phyloP scores from a whole-genome alignment of 352 stramenopile species.

The Globisporangium barbulae region DNA sequence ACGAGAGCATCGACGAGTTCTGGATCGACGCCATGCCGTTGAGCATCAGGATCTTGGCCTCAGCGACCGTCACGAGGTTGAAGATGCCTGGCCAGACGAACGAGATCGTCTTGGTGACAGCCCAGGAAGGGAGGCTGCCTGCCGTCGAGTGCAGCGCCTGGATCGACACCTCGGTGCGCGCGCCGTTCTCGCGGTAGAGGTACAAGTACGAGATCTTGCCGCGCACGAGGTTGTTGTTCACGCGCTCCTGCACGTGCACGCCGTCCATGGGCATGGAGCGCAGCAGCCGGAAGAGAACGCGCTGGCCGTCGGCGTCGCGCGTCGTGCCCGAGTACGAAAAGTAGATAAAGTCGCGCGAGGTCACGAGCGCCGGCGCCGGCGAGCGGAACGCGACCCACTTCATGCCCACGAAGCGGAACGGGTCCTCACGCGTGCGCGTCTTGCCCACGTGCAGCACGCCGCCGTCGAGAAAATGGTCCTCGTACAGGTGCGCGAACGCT shows the following conservation, averaged over 20 bases:
- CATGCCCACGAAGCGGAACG: constrained; percentile 44
- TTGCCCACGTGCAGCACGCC: constrained; percentile 38
- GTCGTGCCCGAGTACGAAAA: constrained; percentile 36
- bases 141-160: constrained; percentile 35
- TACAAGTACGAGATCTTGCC: constrained; percentile 40
- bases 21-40: constrained; percentile 23
- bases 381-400: constrained; percentile 44
- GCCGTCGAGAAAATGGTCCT: constrained; percentile 43
- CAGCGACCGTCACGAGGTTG: constrained; percentile 32
- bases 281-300: constrained; percentile 33
- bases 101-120: constrained; percentile 37
- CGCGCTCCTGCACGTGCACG: constrained; percentile 24
- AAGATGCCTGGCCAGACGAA: constrained; percentile 32
- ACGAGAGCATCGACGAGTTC: not conserved
- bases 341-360: constrained; percentile 41
- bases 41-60: constrained; percentile 27
- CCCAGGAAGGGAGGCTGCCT: constrained; percentile 30
- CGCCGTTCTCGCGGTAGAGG: constrained; percentile 33
- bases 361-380: constrained; percentile 29
- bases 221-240: constrained; percentile 29
- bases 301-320: constrained; percentile 31
- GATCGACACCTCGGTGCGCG: constrained; percentile 27
- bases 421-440: constrained; percentile 30
- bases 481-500: constrained; percentile 38
- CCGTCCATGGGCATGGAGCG: constrained; percentile 41